Evolutionary conservation across 805 yeast genomes (phyloP).

Genomic region (Candida awuae): DNA sequence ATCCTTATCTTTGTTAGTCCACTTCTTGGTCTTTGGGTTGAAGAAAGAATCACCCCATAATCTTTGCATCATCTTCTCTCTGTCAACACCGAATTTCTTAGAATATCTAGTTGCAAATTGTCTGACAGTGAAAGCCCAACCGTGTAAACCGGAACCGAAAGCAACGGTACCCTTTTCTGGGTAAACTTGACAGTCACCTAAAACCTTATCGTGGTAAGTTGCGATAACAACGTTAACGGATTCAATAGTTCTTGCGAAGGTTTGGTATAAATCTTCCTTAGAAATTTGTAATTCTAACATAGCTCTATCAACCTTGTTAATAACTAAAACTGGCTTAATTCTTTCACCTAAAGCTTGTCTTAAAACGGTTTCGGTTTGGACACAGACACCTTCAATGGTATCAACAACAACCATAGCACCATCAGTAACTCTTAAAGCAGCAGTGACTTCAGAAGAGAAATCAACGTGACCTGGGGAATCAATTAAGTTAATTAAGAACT

Average conservation of each 20-base stretch:
- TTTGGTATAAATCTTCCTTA: conserved; percentile 98
- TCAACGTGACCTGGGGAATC: conserved; percentile 99
- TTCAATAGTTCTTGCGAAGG: conserved; percentile 98
- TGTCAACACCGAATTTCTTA: conserved; percentile 99
- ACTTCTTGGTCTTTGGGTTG: conserved; percentile 99
- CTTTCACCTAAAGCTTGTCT: conserved; percentile 99
- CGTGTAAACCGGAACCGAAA: conserved; percentile 99
- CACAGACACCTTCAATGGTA: conserved; percentile 99
- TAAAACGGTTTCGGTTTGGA: conserved; percentile 98
- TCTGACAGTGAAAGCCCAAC: conserved; percentile 99
- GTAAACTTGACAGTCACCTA: conserved; percentile 98
- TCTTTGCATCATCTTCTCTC: conserved; percentile 96
- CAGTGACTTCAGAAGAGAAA: conserved; percentile 99
- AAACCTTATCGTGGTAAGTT: conserved; percentile 80
- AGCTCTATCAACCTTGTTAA: conserved; percentile 99
- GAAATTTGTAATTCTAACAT: conserved; percentile 96
- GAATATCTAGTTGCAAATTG: conserved; percentile 97
- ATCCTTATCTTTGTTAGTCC: conserved; percentile 94
- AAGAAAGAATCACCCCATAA: conserved; percentile 99
- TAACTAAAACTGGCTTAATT: conserved; percentile 96
- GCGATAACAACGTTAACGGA: conserved; percentile 97
- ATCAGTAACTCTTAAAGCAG: conserved; percentile 99
- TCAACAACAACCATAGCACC: conserved; percentile 99
- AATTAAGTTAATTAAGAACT: conserved; percentile 94
- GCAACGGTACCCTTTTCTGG: conserved; percentile 99